These are phyloP conservation scores for Fusarium redolens DNA, from an alignment of 2,329 filamentous ascomycete species.

Conservation along the genomic window DNA sequence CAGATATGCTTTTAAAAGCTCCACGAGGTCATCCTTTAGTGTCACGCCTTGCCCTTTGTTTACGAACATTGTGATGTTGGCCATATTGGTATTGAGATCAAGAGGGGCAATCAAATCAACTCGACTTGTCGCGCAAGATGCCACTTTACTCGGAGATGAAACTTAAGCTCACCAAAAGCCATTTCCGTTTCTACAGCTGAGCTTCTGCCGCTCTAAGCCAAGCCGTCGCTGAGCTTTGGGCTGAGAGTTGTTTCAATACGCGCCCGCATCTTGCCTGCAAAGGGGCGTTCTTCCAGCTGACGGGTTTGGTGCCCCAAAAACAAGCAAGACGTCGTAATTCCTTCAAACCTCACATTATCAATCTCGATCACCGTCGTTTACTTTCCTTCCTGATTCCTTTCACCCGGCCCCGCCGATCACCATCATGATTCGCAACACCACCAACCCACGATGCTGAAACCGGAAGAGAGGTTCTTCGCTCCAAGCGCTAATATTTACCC, in stretches of 20 bases:
- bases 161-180: too few species aligned
- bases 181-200: too few species aligned
- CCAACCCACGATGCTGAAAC: neutral
- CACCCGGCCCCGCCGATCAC: too few species aligned
- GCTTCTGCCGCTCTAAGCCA: too few species aligned
- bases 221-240: neutral
- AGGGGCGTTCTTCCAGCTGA: neutral
- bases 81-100: too few species aligned
- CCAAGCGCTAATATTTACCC: slow-evolving; percentile 1
- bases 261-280: too few species aligned
- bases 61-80: too few species aligned
- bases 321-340: neutral
- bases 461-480: neutral
- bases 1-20: neutral
- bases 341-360: neutral
- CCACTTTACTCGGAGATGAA: too few species aligned
- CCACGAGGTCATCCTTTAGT: neutral
- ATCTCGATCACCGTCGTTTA: neutral
- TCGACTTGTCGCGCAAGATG: too few species aligned
- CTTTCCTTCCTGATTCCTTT: neutral
- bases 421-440: neutral
- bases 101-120: too few species aligned
- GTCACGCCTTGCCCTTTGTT: neutral
- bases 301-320: neutral
- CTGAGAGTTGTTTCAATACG: neutral